phyloP scores from a whole-genome alignment of 805 yeast species.

The Trichomonascus vanleenenianus region DNA sequence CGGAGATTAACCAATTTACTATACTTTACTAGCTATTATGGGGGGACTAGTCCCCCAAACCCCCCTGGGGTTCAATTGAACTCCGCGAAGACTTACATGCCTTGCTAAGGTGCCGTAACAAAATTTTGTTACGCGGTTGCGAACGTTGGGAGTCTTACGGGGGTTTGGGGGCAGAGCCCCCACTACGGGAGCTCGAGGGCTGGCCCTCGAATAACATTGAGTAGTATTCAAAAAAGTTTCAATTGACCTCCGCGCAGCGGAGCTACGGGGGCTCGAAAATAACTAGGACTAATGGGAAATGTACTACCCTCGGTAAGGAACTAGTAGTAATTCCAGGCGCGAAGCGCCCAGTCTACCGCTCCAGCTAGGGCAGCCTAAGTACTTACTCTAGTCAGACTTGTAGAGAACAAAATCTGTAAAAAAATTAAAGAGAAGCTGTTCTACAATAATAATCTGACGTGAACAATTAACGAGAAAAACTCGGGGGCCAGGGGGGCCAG shows the following conservation, averaged over 20 bases:
- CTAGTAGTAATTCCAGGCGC: conserved; percentile 25
- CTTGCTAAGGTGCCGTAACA: no score
- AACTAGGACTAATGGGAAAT: conserved; percentile 10
- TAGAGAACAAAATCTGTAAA: conserved; percentile 15
- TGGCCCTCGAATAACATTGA: neutral
- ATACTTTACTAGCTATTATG: no score
- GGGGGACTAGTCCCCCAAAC: no score
- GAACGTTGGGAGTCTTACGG: no score
- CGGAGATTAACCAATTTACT: no score
- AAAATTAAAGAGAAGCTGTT: neutral
- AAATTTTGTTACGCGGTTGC: no score
- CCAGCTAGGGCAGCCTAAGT: conserved; percentile 30
- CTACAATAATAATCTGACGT: conserved; percentile 21
- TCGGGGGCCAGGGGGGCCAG: neutral
- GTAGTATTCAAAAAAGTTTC: neutral
- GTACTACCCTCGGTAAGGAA: conserved; percentile 34
- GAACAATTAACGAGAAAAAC: conserved; percentile 15
- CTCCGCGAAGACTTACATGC: no score
- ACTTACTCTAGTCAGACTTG: conserved; percentile 18
- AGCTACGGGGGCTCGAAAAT: neutral
- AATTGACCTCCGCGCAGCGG: no score
- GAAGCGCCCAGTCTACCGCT: conserved; percentile 19
- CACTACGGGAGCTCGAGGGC: conserved; percentile 3
- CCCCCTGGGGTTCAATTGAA: no score
- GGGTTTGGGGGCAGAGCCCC: conserved; percentile 7